phyloP scores from a whole-genome alignment of 371 early-diverging fungal genomes.

The Apophysomyces sp. region DNA sequence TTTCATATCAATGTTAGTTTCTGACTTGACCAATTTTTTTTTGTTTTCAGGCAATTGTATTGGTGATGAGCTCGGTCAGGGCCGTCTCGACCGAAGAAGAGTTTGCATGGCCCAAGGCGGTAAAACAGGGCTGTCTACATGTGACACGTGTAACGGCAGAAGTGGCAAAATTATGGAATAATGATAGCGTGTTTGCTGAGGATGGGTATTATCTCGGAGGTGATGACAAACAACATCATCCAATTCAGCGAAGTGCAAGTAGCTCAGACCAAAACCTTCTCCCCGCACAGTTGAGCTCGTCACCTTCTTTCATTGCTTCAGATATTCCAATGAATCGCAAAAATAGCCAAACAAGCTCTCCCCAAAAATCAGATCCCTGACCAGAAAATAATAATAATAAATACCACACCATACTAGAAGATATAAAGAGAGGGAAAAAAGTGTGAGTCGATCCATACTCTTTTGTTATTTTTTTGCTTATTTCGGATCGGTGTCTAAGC shows the following conservation, averaged over 20 bases:
- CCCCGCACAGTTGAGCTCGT: neutral
- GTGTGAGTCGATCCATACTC: too few relatives aligned
- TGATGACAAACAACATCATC: neutral
- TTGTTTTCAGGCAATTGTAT: slow-evolving; percentile 32
- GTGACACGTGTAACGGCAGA: slow-evolving; percentile 51
- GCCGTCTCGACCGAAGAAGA: slow-evolving; percentile 45
- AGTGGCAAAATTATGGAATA: slow-evolving; percentile 50
- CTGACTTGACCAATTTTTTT: neutral
- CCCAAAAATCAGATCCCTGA: neutral
- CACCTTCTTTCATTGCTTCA: neutral
- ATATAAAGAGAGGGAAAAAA: too few relatives aligned
- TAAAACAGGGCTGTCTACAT: slow-evolving; percentile 47
- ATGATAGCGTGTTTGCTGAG: slow-evolving; percentile 32
- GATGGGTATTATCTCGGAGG: slow-evolving; percentile 25
- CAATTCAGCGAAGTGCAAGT: neutral
- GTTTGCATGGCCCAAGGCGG: slow-evolving; percentile 39
- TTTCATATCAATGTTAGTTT: too few relatives aligned
- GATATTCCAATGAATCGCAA: neutral
- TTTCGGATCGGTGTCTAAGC: too few relatives aligned
- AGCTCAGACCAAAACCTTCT: neutral
- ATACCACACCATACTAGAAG: too few relatives aligned
- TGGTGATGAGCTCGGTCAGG: slow-evolving; percentile 40
- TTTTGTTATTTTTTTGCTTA: too few relatives aligned
- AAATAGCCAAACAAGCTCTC: neutral
- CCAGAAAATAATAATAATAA: too few relatives aligned